Conservation (phyloP, 2,329 filamentous ascomycete species). For the Phaeosphaeria sp. region DNA sequence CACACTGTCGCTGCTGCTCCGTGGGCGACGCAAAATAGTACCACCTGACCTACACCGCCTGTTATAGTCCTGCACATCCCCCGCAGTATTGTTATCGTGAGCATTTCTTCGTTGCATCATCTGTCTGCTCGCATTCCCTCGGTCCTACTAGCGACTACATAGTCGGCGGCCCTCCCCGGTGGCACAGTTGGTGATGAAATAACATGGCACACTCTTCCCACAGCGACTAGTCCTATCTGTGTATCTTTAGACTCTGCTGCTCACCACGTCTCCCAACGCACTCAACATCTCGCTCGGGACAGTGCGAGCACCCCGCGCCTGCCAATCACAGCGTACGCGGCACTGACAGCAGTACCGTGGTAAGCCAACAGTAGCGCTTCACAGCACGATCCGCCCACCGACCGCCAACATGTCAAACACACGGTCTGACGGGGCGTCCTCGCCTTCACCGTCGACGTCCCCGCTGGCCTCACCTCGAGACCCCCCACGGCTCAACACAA, state of each 20-base stretch:
- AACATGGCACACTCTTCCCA: background rate
- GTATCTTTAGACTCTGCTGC: background rate
- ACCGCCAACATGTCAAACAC: slow-evolving; percentile 26
- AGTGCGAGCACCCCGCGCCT: slow-evolving; percentile 5
- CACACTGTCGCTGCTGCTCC: slow-evolving; percentile 9
- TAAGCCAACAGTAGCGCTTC: slow-evolving; percentile 6
- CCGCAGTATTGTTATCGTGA: background rate
- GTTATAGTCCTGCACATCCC: slow-evolving; percentile 1
- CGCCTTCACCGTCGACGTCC: slow-evolving; percentile 13
- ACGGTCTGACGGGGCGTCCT: slow-evolving; percentile 9
- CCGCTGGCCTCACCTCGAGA: slow-evolving; percentile 20
- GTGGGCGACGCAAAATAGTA: background rate
- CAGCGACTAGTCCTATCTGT: background rate
- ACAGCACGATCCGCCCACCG: slow-evolving; percentile 15
- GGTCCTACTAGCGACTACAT: background rate
- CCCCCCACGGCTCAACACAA: slow-evolving; percentile 25
- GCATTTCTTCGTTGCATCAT: background rate
- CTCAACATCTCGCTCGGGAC: slow-evolving; percentile 4
- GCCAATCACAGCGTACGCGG: slow-evolving; percentile 20
- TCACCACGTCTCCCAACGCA: background rate
- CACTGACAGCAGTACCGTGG: slow-evolving; percentile 3
- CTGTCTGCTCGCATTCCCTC: background rate
- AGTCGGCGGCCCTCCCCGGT: slow-evolving; percentile 7
- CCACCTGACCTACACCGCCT: slow-evolving; percentile 29
- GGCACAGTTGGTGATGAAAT: background rate